phyloP scores from a whole-genome alignment of 2,329 filamentous ascomycete genomes.

The Venturia asperata region DNA sequence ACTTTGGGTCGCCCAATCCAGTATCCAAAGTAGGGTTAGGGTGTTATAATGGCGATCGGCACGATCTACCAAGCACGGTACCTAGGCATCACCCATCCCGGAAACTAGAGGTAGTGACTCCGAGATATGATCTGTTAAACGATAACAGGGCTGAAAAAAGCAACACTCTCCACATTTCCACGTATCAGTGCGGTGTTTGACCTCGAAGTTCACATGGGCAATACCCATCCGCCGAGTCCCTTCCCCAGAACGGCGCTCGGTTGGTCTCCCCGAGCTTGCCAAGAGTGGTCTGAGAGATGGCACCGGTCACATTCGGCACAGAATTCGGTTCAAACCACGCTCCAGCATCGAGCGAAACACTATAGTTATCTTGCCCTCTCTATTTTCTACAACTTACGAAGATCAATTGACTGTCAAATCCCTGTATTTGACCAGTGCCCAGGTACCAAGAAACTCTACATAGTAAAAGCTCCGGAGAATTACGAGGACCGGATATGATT shows the following conservation, averaged over 20 bases:
- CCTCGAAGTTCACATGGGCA: background rate
- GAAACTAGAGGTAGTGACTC: background rate
- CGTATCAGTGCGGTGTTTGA: background rate
- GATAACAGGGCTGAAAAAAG: background rate
- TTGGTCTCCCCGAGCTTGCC: background rate
- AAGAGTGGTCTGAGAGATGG: background rate
- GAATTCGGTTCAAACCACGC: background rate
- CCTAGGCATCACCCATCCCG: background rate
- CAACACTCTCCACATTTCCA: background rate
- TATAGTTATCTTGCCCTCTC: background rate
- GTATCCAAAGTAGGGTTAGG: background rate
- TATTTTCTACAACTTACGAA: background rate
- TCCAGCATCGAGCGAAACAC: background rate
- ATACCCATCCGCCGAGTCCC: background rate
- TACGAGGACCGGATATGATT: too few relatives aligned
- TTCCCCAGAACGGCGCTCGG: background rate
- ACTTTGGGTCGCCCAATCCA: background rate
- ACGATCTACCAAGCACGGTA: background rate
- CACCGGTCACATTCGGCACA: background rate
- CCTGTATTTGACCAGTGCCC: background rate
- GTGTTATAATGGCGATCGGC: background rate
- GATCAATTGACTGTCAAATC: background rate
- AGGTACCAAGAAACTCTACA: background rate
- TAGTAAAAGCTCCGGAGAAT: background rate
- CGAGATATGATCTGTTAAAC: background rate